A percentile compares a stretch with the other conserved stretches of the same genome.
Evolutionary conservation across 2,329 filamentous ascomycete genomes (phyloP).

Genomic region (Penicillium crustosum): DNA sequence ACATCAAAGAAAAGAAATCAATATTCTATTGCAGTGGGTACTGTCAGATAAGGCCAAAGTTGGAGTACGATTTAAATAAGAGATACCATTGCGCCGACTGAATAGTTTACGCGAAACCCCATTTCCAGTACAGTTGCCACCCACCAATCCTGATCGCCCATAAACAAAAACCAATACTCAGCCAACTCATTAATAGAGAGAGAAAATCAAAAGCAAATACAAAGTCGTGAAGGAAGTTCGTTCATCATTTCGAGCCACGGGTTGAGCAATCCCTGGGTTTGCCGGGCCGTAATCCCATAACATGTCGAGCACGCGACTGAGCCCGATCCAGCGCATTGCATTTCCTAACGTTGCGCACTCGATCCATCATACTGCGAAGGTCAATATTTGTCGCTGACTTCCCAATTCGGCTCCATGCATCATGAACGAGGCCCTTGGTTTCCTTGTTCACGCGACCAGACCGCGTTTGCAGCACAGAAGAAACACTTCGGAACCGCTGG

Average conservation of each 20-base stretch:
- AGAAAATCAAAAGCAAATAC: slow-evolving; percentile 26
- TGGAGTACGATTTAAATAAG: slow-evolving; percentile 1
- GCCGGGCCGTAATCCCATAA: slow-evolving; percentile 28
- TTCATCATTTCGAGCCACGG: slow-evolving; percentile 6
- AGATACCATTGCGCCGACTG: slow-evolving; percentile 16
- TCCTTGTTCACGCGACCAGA: slow-evolving; percentile 31
- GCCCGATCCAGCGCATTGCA: slow-evolving; percentile 35
- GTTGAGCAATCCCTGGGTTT: slow-evolving; percentile 10
- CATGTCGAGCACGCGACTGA: slow-evolving; percentile 35
- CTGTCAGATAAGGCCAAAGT: not conserved
- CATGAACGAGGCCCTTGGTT: slow-evolving; percentile 28
- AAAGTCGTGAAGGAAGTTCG: slow-evolving; percentile 7
- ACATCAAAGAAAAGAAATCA: not conserved
- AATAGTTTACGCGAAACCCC: slow-evolving; percentile 5
- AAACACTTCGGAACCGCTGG: slow-evolving; percentile 33
- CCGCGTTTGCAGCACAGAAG: slow-evolving; percentile 33
- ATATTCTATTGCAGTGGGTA: not conserved
- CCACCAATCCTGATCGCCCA: slow-evolving; percentile 20
- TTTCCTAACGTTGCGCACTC: slow-evolving; percentile 30
- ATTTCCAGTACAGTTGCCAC: slow-evolving; percentile 8
- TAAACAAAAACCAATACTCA: slow-evolving; percentile 18
- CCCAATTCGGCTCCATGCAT: slow-evolving; percentile 31
- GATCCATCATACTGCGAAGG: slow-evolving; percentile 27
- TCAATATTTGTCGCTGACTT: slow-evolving; percentile 26
- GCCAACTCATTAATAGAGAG: slow-evolving; percentile 10